These are phyloP conservation scores for Annulohypoxylon bovei DNA, from an alignment of 495 filamentous ascomycete species.

Conservation along the genomic window DNA sequence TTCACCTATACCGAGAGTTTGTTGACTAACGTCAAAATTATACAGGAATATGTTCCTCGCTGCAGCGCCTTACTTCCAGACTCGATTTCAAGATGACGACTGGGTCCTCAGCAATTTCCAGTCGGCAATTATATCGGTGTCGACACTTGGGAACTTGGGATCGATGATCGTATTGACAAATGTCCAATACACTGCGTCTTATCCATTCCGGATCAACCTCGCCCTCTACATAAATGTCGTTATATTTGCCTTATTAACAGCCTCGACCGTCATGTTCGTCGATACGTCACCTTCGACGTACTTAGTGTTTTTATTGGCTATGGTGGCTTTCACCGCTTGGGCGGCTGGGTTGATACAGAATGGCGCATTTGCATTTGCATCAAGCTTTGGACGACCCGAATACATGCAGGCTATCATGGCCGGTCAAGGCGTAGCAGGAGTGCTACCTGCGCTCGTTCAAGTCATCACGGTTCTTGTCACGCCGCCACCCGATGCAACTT, in stretches of 20 bases:
- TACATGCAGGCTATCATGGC: conserved; percentile 98
- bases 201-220: conserved; percentile 80
- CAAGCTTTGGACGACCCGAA: conserved; percentile 80
- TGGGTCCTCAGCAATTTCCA: conserved; percentile 85
- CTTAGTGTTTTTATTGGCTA: conserved; percentile 81
- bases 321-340: conserved; percentile 80
- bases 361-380: conserved; percentile 90
- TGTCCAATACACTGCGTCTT: conserved; percentile 80
- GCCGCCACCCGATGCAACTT: conserved; percentile 47
- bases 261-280: conserved; percentile 77
- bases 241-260: conserved; percentile 77
- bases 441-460: conserved; percentile 87
- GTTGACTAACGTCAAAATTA: conserved; percentile 34
- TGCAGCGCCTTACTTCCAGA: conserved; percentile 90
- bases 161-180: conserved; percentile 78
- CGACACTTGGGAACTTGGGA: conserved; percentile 80
- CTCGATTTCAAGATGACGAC: conserved; percentile 75
- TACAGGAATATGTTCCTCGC: conserved; percentile 98
- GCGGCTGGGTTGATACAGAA: conserved; percentile 91
- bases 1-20: neutral
- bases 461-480: conserved; percentile 83
- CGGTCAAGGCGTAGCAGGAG: conserved; percentile 91
- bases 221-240: conserved; percentile 77
- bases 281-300: conserved; percentile 70
- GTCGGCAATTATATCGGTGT: conserved; percentile 85